Conservation (phyloP, 306 rosid genomes). For the Prosopis cineraria region DNA sequence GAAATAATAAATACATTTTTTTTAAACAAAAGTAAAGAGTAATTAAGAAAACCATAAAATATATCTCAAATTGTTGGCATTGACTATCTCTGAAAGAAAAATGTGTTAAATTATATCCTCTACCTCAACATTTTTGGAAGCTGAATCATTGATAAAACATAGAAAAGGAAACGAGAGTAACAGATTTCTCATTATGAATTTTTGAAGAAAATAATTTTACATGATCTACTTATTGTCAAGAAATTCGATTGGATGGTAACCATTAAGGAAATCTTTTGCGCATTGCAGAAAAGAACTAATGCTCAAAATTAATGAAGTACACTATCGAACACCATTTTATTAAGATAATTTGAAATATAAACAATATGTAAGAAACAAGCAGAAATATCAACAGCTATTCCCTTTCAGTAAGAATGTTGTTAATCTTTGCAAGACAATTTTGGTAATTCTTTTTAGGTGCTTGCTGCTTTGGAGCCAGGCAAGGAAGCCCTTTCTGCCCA, state of each 20-base stretch:
- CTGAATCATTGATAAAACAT: conserved; percentile 17
- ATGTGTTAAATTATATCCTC: conserved; percentile 7
- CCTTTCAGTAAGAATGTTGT: conserved; percentile 2
- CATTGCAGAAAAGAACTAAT: background rate
- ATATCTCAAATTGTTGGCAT: background rate
- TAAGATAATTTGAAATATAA: background rate
- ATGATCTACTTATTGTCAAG: background rate
- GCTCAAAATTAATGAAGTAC: background rate
- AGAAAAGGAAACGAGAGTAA: background rate
- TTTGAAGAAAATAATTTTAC: background rate
- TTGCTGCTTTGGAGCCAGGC: background rate
- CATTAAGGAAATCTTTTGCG: background rate
- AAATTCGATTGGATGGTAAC: background rate
- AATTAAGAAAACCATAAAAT: background rate
- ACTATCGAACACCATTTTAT: conserved; percentile 5
- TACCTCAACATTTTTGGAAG: background rate
- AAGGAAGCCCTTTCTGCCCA: background rate
- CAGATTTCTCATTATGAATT: background rate
- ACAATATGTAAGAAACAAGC: background rate
- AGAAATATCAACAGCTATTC: conserved; percentile 4
- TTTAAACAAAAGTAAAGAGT: conserved; percentile 8
- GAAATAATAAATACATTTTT: conserved; percentile 1
- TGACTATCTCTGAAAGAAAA: background rate
- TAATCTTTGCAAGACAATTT: background rate
- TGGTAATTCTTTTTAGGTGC: background rate